A percentile compares a stretch with the other conserved stretches of the same genome.
Evolutionary conservation across 75 land plant species (phyloP).

Genomic region (Chamaecyparis obtusa): DNA sequence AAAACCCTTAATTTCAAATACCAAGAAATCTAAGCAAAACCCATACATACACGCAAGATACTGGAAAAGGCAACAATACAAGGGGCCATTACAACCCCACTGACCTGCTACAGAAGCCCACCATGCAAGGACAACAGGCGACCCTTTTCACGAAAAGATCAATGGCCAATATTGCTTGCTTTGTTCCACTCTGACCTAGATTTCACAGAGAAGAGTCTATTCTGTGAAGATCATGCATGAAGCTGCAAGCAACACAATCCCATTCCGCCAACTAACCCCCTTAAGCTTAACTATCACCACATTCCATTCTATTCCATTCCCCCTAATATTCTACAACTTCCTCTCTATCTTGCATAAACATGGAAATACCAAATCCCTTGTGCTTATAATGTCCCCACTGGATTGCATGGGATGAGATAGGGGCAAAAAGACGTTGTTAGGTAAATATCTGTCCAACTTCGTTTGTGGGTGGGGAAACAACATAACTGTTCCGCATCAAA

Average conservation of each 20-base stretch:
- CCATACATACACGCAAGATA: not conserved
- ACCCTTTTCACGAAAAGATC: not conserved
- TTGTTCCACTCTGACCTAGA: not conserved
- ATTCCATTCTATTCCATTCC: too few relatives aligned
- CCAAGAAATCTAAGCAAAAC: too few relatives aligned
- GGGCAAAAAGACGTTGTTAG: not conserved
- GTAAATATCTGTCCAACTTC: not conserved
- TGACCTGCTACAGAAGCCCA: not conserved
- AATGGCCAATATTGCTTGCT: not conserved
- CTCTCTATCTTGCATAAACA: not conserved
- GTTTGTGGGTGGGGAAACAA: not conserved
- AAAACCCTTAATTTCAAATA: not conserved
- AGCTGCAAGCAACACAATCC: not conserved
- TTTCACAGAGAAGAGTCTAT: not conserved
- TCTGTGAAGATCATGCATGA: not conserved
- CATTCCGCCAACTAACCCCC: not conserved
- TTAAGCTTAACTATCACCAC: not conserved
- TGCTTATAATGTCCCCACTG: not conserved
- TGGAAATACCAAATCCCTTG: not conserved
- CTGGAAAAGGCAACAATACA: not conserved
- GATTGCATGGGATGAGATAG: not conserved
- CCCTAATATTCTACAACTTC: not conserved
- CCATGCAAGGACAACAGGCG: not conserved
- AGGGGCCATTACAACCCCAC: conserved; percentile 2
- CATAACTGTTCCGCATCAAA: not conserved